Evolutionary conservation across 2,329 filamentous ascomycete genomes (phyloP), one percentile per base, ranked within the genome.

Genomic region (Ophiocordyceps camponoti-saundersi): DNA sequence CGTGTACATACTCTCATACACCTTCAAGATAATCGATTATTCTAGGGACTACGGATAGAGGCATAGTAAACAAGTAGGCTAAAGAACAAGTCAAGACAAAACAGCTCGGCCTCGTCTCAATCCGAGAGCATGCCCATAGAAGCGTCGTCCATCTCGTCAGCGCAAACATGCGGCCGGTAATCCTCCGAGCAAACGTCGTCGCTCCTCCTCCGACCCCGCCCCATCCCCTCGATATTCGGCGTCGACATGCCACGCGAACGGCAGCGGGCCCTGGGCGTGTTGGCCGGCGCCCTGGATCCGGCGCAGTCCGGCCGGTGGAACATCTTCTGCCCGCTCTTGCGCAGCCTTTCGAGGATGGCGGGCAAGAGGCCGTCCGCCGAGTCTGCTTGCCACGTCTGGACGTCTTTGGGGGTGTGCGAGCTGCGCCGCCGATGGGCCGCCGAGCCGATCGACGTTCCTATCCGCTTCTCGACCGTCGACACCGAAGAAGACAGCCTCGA

Each of bases 151-250:
- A 53, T 42, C 46, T 60, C 56, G 46, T 62, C 52, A 39, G 54
- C 53, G 29, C 58, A 63, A 7, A 56, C 45, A 42, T 63, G 60
- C 16, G 59, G 59, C 34, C 51, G 50, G 32, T 57, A 51, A 32
- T 63, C 61, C 46, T 64, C 61, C 6, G 60, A 63, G 43, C 61
- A 63, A 10, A 52, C 54, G 15, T 48, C 45, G 11, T 51, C 48
- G 40, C 50, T 49, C n/a, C 49, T 20, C 50, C 55, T 18, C 53
- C 52, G 15, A 1, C 42, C 6, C 42, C 11, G 42, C 13, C 23
- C 4, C 23, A 23, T 1, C 21, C 15, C 36, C 36, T n/a, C 36
- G 52, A 54, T n/a, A 18, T 16, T 42, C 39, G 52, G 50, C 8
- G 53, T 51, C 10, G 50, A 49, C 1, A 50, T 52, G 16, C 42